These are phyloP conservation scores for Myrica gale DNA, from an alignment of 306 rosid genomes.

Conservation along the genomic window DNA sequence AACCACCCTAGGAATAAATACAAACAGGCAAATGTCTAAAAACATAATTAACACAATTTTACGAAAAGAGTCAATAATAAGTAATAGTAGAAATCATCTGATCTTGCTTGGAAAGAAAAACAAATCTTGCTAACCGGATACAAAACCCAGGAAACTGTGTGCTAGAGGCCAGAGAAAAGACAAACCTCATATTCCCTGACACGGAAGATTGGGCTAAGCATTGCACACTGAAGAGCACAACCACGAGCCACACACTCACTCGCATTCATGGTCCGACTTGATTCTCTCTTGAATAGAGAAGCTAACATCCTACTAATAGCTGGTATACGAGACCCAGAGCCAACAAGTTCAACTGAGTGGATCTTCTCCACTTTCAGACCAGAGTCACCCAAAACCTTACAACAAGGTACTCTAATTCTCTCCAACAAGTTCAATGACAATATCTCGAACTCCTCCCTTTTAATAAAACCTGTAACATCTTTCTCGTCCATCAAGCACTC, in stretches of 20 bases:
- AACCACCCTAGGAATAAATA: background rate
- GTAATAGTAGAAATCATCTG: background rate
- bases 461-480: conserved; percentile 51
- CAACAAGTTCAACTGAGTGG: conserved; percentile 58
- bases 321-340: conserved; percentile 60
- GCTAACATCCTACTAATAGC: conserved; percentile 39
- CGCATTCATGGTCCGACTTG: conserved; percentile 49
- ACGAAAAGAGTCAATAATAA: background rate
- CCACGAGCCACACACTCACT: conserved; percentile 67
- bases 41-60: background rate
- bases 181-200: conserved; percentile 63
- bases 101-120: background rate
- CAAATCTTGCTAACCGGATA: no score
- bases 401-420: conserved; percentile 41
- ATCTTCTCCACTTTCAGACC: conserved; percentile 39
- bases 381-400: conserved; percentile 45
- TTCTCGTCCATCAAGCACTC: conserved; percentile 61
- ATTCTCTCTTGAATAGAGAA: conserved; percentile 46
- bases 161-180: background rate
- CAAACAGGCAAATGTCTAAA: background rate
- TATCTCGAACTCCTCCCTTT: conserved; percentile 56
- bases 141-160: no score
- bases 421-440: conserved; percentile 40
- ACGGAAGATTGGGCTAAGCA: conserved; percentile 53
- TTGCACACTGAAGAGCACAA: conserved; percentile 60